A percentile compares a stretch with the other conserved stretches of the same genome.
Evolutionary conservation across 2,329 filamentous ascomycete genomes (phyloP).

Genomic region (Phialophora tarda): DNA sequence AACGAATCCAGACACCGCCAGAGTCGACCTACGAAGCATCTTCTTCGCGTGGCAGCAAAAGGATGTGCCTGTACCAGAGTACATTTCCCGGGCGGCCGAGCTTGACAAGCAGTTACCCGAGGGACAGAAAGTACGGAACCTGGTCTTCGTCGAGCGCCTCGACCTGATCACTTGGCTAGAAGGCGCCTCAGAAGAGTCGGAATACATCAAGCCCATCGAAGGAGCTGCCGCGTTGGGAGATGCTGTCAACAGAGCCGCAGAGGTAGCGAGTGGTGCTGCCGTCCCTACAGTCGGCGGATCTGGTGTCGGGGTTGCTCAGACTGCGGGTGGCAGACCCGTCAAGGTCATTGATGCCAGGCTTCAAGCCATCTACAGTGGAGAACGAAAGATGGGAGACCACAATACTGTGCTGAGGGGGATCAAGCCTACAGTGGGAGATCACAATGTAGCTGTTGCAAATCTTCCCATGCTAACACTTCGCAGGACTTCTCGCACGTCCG

Average conservation of each 20-base stretch:
- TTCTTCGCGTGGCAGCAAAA: slow-evolving; percentile 97
- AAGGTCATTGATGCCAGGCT: slow-evolving; percentile 81
- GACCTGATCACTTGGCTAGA: slow-evolving; percentile 94
- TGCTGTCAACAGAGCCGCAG: slow-evolving; percentile 54
- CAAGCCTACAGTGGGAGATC: slow-evolving; percentile 75
- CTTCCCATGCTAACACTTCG: slow-evolving; percentile 24
- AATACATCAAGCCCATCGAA: slow-evolving; percentile 86
- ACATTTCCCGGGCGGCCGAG: slow-evolving; percentile 80
- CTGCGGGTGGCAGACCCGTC: slow-evolving; percentile 55
- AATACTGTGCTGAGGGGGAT: slow-evolving; percentile 86
- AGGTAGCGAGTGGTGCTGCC: slow-evolving; percentile 58
- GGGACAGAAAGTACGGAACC: slow-evolving; percentile 75
- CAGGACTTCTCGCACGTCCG: slow-evolving; percentile 95
- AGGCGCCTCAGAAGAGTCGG: slow-evolving; percentile 85
- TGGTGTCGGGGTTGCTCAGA: slow-evolving; percentile 47
- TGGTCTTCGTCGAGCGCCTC: slow-evolving; percentile 88
- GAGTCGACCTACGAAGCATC: slow-evolving; percentile 88
- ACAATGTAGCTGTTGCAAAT: slow-evolving; percentile 9
- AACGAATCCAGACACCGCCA: slow-evolving; percentile 59
- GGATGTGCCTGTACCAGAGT: slow-evolving; percentile 86
- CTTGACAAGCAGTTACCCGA: slow-evolving; percentile 75
- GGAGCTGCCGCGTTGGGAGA: slow-evolving; percentile 59
- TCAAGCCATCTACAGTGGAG: slow-evolving; percentile 86
- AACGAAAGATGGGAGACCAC: slow-evolving; percentile 89
- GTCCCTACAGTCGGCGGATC: slow-evolving; percentile 48